Base-by-base conservation (phyloP, 2,329 filamentous ascomycete genomes). In the Colletotrichum scovillei region DNA sequence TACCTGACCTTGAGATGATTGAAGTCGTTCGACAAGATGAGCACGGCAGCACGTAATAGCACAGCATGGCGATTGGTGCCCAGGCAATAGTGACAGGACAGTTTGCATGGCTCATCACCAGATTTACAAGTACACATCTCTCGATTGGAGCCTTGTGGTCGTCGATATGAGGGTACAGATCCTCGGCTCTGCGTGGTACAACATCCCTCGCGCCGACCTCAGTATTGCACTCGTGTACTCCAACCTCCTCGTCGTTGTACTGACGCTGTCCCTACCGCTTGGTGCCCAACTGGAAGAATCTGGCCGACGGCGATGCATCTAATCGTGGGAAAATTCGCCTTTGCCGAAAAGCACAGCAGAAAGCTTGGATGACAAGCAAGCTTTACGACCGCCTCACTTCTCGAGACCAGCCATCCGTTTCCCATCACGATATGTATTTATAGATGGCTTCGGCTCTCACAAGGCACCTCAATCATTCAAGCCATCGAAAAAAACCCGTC, bases 221-320 rank as follows among this genome's bases (percentile, higher is more conserved):
- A 56, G 53, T 56, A 55, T 7, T 56, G 24, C 12, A 16, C 26
- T 56, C 53, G 53, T 56, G 53, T 56, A 56, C 53, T 56, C 53
- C 53, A 56, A 56, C 53, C 53, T n/a, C 53, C 22, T 56, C 53
- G 2, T 56, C 24, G 53, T 56, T 56, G 53, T 56, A 56, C 53
- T 56, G 53, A 56, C 53, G 53, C 53, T 56, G 26, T 56, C 53
- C 53, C 53, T 56, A 56, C 53, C 53, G 12, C 53, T 56, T 56
- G 53, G 53, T 56, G 53, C 53, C 53, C 53, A 56, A 56, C 53
- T 30, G 5, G 3, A 30, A 56, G 22, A 56, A 28, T 30, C 14
- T 16, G 53, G 24, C 26, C 53, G 26, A 30, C 53, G 24, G 24
- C 16, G 53, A 56, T 56, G 22, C 26, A n/a, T 49, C 42, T 49